Percentiles rank a stretch among this genome's conserved stretches.
phyloP scores from a whole-genome alignment of 1,284 basidiomycete genomes.

The Cutaneotrichosporon mucoides region DNA sequence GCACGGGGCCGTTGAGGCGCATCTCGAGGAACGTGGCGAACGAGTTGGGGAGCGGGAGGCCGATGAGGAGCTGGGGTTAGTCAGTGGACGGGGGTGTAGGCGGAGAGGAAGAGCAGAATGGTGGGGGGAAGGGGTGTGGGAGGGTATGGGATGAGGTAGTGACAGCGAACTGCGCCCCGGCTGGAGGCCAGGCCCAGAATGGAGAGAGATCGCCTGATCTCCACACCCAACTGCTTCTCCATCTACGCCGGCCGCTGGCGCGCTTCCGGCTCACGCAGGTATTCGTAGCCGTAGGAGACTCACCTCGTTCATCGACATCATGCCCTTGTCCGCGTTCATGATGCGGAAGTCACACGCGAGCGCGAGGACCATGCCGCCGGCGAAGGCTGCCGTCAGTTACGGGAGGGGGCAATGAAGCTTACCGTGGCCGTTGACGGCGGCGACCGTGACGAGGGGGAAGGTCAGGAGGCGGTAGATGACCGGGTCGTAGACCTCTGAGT shows the following conservation, averaged over 20 bases:
- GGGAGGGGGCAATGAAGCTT: constrained; percentile 6
- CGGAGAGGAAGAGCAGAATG: background rate
- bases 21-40: constrained; percentile 64
- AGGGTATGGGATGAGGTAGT: too few species aligned
- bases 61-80: constrained; percentile 65
- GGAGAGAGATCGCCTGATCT: too few species aligned
- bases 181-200: too few species aligned
- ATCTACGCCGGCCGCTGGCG: too few species aligned
- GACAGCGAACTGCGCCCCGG: too few species aligned
- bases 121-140: too few species aligned
- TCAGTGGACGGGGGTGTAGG: background rate
- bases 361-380: constrained; percentile 75
- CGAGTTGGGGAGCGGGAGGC: constrained; percentile 70
- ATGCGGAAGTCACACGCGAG: constrained; percentile 84
- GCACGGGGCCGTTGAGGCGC: constrained; percentile 62
- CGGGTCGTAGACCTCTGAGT: constrained; percentile 46
- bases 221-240: too few species aligned
- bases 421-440: constrained; percentile 81
- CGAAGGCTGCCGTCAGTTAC: constrained; percentile 58
- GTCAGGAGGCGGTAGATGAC: constrained; percentile 45
- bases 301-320: constrained; percentile 92
- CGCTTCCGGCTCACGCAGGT: too few species aligned
- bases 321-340: constrained; percentile 77
- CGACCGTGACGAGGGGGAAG: constrained; percentile 60
- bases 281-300: constrained; percentile 10